Conservation (phyloP, 345 rosid genomes). For the Lepidium didymum region DNA sequence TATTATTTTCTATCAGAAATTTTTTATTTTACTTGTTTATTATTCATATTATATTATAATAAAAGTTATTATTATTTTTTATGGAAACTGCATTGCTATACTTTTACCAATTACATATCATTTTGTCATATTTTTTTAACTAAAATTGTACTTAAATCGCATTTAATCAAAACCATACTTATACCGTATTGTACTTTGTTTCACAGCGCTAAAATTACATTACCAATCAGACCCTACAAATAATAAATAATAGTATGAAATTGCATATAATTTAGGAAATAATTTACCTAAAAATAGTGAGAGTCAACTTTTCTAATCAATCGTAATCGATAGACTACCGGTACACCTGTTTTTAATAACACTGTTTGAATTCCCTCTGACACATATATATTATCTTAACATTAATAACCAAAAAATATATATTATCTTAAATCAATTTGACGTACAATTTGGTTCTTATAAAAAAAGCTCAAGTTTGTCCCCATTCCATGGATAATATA, state of each 20-base stretch:
- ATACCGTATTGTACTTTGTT: too few relatives aligned
- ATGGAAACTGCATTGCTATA: too few relatives aligned
- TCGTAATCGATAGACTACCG: conserved; percentile 16
- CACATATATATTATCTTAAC: conserved; percentile 2
- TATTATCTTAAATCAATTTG: conserved; percentile 16
- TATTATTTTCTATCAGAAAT: too few relatives aligned
- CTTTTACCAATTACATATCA: too few relatives aligned
- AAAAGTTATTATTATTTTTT: too few relatives aligned
- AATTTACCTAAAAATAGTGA: background rate
- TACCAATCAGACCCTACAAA: too few relatives aligned
- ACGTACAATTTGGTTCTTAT: background rate
- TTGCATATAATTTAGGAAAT: background rate
- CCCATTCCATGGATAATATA: conserved; percentile 2
- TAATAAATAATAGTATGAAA: background rate
- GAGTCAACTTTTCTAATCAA: conserved; percentile 16
- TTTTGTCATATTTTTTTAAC: too few relatives aligned
- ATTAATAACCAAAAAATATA: background rate
- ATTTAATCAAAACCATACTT: too few relatives aligned
- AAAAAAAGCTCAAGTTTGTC: background rate
- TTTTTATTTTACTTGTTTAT: too few relatives aligned
- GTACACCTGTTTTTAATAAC: background rate
- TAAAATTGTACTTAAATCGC: too few relatives aligned
- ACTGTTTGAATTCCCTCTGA: conserved; percentile 18
- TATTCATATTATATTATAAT: too few relatives aligned
- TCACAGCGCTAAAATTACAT: too few relatives aligned